phyloP scores from a whole-genome alignment of 1,139 yeast species.

The Hyphopichia burtonii region DNA sequence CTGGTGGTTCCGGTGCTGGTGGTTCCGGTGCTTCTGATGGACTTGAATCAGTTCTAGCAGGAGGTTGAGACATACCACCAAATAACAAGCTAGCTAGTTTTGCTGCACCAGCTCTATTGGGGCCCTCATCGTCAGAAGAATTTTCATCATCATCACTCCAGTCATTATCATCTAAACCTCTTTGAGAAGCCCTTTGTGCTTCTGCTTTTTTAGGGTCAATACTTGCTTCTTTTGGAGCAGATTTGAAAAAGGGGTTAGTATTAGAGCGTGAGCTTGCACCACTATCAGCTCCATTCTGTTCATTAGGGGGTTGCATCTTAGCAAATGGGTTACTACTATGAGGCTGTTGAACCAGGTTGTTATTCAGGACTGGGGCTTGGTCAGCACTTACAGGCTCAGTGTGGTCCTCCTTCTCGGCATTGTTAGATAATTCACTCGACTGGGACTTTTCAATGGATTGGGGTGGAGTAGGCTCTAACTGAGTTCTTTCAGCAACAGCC shows the following conservation, averaged over 20 bases:
- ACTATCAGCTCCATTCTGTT: constrained; percentile 7
- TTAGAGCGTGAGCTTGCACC: constrained; percentile 10
- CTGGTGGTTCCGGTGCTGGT: constrained; percentile 10
- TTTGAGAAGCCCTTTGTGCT: constrained; percentile 63
- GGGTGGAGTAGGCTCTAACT: no score
- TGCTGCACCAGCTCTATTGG: constrained; percentile 57
- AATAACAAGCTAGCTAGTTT: constrained; percentile 61
- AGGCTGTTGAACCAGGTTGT: constrained; percentile 9
- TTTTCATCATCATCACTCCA: constrained; percentile 67
- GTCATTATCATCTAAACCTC: constrained; percentile 54
- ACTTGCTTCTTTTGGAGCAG: constrained; percentile 20
- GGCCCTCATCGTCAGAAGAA: constrained; percentile 44
- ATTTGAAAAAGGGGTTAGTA: constrained; percentile 50
- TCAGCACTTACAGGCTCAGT: background rate
- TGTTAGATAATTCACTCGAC: no score
- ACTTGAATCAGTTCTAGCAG: constrained; percentile 17
- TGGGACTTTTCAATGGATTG: no score
- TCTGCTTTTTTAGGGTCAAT: constrained; percentile 58
- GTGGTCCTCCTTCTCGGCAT: no score
- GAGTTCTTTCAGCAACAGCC: no score
- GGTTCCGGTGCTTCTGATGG: constrained; percentile 13
- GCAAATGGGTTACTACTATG: constrained; percentile 45
- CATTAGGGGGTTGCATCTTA: constrained; percentile 14
- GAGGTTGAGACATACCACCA: constrained; percentile 59
- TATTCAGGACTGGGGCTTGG: no score